Conservation (phyloP, 257 asterid genomes). For the Solanum virginianum region DNA sequence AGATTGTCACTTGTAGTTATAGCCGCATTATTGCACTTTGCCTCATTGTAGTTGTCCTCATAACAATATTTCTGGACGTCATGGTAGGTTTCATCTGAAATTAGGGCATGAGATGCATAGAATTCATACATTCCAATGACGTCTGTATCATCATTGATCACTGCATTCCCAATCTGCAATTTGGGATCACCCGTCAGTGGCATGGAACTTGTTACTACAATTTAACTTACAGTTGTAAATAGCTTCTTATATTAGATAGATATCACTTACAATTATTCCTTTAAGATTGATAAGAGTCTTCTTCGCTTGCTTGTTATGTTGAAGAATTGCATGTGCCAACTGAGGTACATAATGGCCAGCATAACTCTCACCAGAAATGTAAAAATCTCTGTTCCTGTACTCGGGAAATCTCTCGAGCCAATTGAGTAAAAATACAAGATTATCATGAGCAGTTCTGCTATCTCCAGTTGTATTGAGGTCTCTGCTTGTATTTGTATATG, state of each 20-base stretch:
- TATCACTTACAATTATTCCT: constrained; percentile 28
- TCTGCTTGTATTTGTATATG: constrained; percentile 29
- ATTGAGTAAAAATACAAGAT: constrained; percentile 24
- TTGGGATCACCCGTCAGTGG: not conserved
- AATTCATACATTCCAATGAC: not conserved
- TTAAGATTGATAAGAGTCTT: constrained; percentile 23
- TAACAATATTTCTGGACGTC: not conserved
- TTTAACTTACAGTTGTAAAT: not conserved
- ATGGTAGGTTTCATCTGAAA: constrained; percentile 4
- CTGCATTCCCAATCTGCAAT: constrained; percentile 16
- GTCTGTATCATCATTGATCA: not conserved
- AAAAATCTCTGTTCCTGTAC: constrained; percentile 24
- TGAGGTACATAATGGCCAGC: constrained; percentile 39
- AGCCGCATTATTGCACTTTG: not conserved
- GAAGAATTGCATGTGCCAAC: constrained; percentile 18
- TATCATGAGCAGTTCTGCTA: constrained; percentile 20
- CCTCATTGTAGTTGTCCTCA: not conserved
- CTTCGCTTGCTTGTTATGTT: constrained; percentile 2
- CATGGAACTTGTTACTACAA: not conserved
- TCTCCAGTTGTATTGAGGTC: constrained; percentile 18
- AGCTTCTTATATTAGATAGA: not conserved
- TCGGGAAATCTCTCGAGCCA: constrained; percentile 42
- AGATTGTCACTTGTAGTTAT: not conserved
- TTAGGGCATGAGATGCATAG: not conserved
- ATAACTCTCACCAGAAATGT: constrained; percentile 34